Base-by-base conservation (phyloP, 179 eudicot species). In the Camellia oleifera region DNA sequence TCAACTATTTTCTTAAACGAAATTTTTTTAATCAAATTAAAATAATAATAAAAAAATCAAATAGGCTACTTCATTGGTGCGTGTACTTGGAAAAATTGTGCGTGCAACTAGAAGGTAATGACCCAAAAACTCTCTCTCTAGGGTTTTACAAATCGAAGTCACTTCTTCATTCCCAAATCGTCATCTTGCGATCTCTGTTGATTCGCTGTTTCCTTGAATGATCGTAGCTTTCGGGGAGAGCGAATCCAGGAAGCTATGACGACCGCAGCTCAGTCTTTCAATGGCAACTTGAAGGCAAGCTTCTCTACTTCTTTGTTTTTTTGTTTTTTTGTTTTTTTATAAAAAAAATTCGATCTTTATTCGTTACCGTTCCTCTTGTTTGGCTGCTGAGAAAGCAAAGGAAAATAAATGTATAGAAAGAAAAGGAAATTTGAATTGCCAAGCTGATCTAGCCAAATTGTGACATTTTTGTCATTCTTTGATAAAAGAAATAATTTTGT, bases 231-330 rank as follows among this genome's bases (percentile, higher is more conserved):
- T 9, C 45, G n/a, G 32, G 18, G 62, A 54, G 7, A 52, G 44
- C 2, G 18, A 53, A 72, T 23, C 11, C 79, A 44, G 75, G 20
- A 44, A 58, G 46, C 26, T 18, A 85, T 85, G 88, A 57, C 88
- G 53, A 76, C 80, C 44, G 48, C 86, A 75, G 84, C 86, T 81
- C 78, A 48, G 44, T 42, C 82, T 14, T 81, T 85, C 26, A 83
- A 72, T 40, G 88, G 84, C 76, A 85, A 81, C 56, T 58, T 85
- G 78, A 83, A 85, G 88, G 88, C 64, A 54, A 78, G 8, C n/a
- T 44, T 14, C 56, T 56, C 45, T 44, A 46, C 58, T 69, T 12
- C 69, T 13, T 15, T 10, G 26, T 17, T 3, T 40, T 76, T 20
- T 64, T 4, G n/a, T n/a, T n/a, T n/a, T n/a, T n/a, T n/a, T n/a